Base-by-base conservation (phyloP, 2,329 filamentous ascomycete genomes). In the Plenodomus tracheiphilus region DNA sequence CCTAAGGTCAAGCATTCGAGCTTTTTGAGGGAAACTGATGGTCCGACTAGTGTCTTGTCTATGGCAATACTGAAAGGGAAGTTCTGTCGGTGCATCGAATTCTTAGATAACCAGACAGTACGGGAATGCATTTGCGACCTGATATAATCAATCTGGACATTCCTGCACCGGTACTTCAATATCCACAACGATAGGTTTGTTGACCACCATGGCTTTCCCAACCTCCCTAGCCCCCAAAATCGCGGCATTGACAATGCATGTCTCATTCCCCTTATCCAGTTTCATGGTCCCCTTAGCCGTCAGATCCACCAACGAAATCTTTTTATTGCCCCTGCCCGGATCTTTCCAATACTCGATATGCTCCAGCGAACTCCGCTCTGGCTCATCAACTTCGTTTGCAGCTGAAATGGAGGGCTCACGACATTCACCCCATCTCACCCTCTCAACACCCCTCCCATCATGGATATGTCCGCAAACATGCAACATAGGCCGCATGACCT, bases 401-500 rank as follows among this genome's bases (percentile, higher is more conserved):
- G n/a, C n/a, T n/a, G n/a, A n/a, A n/a, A n/a, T n/a, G n/a, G n/a
- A n/a, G n/a, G n/a, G n/a, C n/a, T n/a, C n/a, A n/a, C n/a, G n/a
- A n/a, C n/a, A n/a, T n/a, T n/a, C n/a, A n/a, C n/a, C n/a, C 88
- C 88, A 91, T 18, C 68, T 70, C 25, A 91, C 77, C 20, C 82
- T 74, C 61, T 86, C 78, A 9, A 78, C 83, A 11, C 87, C 88
- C 56, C 88, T 76, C 3, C 79, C 85, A 53, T 84, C 81, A 66
- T 91, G 87, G 22, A 89, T 81, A 68, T 91, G 88, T 1, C 88
- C 88, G 62, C 85, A 91, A 16, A 91, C 76, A 17, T 83, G 82
- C 41, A 91, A 73, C 45, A 77, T 75, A 4, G 88, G 88, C 34
- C 85, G 77, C 2, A 87, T 79, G 5, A 80, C 74, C 77, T 80